Conservation (phyloP, 106 monocot genomes). For the Phalaenopsis aphrodite region DNA sequence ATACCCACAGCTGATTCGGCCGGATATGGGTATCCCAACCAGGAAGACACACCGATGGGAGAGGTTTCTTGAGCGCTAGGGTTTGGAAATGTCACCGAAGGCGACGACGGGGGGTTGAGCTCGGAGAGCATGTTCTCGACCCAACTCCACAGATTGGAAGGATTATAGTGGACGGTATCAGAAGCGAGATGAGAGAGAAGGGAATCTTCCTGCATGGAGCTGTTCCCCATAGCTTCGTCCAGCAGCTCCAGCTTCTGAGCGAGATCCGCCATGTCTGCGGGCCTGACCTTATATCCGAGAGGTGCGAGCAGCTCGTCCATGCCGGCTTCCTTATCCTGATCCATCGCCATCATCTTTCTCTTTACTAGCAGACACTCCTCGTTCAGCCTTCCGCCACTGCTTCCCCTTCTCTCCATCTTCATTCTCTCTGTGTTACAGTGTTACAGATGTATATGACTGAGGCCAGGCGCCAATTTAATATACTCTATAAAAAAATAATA, state of each 20-base stretch:
- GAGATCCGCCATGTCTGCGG: conserved; percentile 88
- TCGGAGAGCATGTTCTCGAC: conserved; percentile 80
- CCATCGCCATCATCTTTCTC: conserved; percentile 14
- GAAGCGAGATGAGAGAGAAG: conserved; percentile 47
- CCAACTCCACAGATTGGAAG: conserved; percentile 78
- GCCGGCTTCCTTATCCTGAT: conserved; percentile 28
- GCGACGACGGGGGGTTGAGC: conserved; percentile 37
- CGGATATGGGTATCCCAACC: background rate
- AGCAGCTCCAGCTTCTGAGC: conserved; percentile 98
- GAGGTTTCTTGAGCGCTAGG: conserved; percentile 11
- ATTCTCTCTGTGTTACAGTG: background rate
- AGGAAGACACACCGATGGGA: background rate
- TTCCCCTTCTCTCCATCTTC: conserved; percentile 37
- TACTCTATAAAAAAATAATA: background rate
- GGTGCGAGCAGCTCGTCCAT: conserved; percentile 61
- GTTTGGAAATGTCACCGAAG: background rate
- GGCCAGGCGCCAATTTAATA: conserved; percentile 1
- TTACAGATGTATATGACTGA: background rate
- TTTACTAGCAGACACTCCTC: background rate
- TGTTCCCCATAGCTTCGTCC: conserved; percentile 73
- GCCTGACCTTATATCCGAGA: conserved; percentile 77
- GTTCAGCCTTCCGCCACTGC: background rate
- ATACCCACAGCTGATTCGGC: background rate
- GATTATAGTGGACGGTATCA: conserved; percentile 78
- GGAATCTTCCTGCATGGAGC: conserved; percentile 28